These are phyloP conservation scores for Schizochytrium sp. DNA, from an alignment of 108 stramenopile genomes.

Conservation along the genomic window DNA sequence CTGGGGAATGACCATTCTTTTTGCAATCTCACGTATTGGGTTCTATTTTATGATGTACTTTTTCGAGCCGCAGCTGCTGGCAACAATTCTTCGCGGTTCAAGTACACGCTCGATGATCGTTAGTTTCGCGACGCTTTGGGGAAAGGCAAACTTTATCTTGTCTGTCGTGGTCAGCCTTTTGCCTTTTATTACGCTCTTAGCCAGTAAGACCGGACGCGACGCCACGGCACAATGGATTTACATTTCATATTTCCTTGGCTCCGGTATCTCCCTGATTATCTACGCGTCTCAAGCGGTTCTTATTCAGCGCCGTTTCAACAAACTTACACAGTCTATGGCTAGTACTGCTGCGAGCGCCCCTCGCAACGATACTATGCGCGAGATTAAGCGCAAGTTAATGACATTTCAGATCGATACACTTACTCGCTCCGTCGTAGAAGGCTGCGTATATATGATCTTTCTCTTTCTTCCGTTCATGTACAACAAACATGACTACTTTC, in stretches of 20 bases:
- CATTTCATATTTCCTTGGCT: not conserved
- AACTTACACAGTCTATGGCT: not conserved
- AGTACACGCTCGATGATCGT: not conserved
- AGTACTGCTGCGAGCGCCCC: not conserved
- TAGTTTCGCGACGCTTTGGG: not conserved
- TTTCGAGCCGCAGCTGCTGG: slow-evolving; percentile 1
- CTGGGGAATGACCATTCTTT: slow-evolving; percentile 24
- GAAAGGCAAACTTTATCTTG: not conserved
- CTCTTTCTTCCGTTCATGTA: slow-evolving; percentile 8
- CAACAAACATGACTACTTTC: slow-evolving; percentile 61
- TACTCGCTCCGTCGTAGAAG: not conserved
- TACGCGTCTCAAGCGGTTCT: not conserved
- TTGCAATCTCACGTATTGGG: not conserved
- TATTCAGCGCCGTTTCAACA: not conserved
- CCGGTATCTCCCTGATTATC: not conserved
- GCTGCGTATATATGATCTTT: not conserved
- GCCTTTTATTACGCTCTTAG: not conserved
- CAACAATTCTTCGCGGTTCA: not conserved
- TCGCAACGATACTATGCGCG: not conserved
- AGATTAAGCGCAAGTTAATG: not conserved
- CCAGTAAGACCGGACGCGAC: not conserved
- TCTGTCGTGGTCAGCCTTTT: not conserved
- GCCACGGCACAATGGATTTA: not conserved
- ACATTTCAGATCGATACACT: not conserved
- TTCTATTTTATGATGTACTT: slow-evolving; percentile 13